Evolutionary conservation across 1,284 basidiomycete genomes (phyloP).

Genomic region (Sporisorium exsertum): DNA sequence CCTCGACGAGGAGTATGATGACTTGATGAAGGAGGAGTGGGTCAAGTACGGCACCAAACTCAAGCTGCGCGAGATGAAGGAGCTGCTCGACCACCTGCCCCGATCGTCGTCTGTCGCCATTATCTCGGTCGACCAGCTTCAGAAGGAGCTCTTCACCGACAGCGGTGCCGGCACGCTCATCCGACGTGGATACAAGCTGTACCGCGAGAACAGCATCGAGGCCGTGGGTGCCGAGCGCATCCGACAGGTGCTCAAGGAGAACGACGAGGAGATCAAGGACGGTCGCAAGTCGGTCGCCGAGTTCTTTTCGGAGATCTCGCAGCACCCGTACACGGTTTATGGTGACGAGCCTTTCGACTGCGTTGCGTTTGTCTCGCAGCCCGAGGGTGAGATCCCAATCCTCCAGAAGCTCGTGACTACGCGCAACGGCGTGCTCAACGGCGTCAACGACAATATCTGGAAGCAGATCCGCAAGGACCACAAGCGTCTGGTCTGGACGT

Average conservation of each 20-base stretch:
- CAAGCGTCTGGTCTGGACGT: conserved; percentile 94
- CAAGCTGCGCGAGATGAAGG: conserved; percentile 99
- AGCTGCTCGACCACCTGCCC: conserved; percentile 96
- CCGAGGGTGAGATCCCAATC: conserved; percentile 87
- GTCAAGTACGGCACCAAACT: conserved; percentile 99
- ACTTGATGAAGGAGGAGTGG: conserved; percentile 98
- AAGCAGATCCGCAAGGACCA: conserved; percentile 94
- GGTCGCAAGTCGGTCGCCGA: conserved; percentile 90
- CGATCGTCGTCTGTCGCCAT: conserved; percentile 98
- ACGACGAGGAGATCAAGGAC: conserved; percentile 88
- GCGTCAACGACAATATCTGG: conserved; percentile 97
- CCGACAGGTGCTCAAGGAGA: conserved; percentile 76
- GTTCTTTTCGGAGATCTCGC: conserved; percentile 80
- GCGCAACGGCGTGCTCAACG: conserved; percentile 89
- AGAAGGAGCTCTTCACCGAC: conserved; percentile 99
- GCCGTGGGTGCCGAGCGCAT: conserved; percentile 90
- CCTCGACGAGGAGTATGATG: conserved; percentile 97
- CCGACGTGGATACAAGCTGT: conserved; percentile 96
- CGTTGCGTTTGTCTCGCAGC: conserved; percentile 92
- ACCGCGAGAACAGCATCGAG: conserved; percentile 85
- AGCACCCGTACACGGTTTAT: conserved; percentile 87
- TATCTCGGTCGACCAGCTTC: conserved; percentile 91
- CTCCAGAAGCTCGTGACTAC: conserved; percentile 92
- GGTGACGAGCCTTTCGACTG: conserved; percentile 97
- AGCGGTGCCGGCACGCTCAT: conserved; percentile 97